Evolutionary conservation across 371 early-diverging fungal species (phyloP), one percentile per base, ranked within the genome.

Genomic region (Zopfochytrium polystomum): DNA sequence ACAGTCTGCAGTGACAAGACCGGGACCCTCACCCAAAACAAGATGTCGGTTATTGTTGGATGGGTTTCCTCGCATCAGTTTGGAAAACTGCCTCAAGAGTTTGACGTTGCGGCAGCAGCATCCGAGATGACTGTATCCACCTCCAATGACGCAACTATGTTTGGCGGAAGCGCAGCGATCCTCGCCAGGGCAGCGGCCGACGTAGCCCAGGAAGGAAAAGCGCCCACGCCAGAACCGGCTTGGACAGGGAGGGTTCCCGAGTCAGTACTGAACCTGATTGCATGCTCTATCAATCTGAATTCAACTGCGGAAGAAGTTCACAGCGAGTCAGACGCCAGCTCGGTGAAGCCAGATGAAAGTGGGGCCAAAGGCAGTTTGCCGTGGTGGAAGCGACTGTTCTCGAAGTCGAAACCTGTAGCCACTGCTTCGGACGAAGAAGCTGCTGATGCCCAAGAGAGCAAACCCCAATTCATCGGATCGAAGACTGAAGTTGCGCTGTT

Each of bases 1-100:
- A 88, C 90, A 9, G 89, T 96, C 25, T 96, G 96, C 77, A 87
- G 90, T 0, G 95, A 96, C 77, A 96, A 96, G 74, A 96, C 95
- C 3, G 96, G 68, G 33, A 96, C 96, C 1, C 74, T 96, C 52
- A 96, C 96, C 0, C 89, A 91, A 72, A 96, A 96, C 81, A 80
- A 77, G 56, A 95, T 96, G 95, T 88, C 91, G 0, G 91, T 74
- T 11, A 73, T 72, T 2, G 60, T 58, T 35, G 75, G 71, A 9
- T 88, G 3, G 11, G 29, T 64, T 42, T 55, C 57, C 3, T 47
- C 62, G 26, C 48, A 22, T 11, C 27, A 45, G 5, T 63, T 68
- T 55, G 61, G 52, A 3, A 38, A n/a, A 13, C n/a, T 42, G 29
- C n/a, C n/a, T n/a, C n/a, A n/a, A n/a, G n/a, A n/a, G n/a, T n/a